These are phyloP conservation scores for Saccharomyces hybrid DNA, from an alignment of 1,139 yeast species.

Conservation along the genomic window DNA sequence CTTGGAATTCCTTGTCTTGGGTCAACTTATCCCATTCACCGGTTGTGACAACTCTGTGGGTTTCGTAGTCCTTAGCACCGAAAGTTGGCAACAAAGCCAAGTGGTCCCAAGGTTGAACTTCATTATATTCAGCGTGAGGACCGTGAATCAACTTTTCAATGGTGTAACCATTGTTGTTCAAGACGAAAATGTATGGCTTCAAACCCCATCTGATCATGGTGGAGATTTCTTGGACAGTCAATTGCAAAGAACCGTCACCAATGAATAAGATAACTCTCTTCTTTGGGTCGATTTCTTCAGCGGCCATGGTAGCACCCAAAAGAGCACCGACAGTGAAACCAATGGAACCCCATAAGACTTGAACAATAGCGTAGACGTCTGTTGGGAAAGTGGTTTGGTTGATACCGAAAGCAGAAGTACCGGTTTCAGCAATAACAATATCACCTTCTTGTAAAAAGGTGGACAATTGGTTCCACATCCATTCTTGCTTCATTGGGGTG, in stretches of 20 bases:
- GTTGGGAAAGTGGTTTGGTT: constrained; percentile 72
- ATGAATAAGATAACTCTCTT: constrained; percentile 74
- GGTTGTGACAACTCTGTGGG: constrained; percentile 49
- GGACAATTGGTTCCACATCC: constrained; percentile 73
- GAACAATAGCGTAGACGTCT: constrained; percentile 69
- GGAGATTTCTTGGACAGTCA: constrained; percentile 81
- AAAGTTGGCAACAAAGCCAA: constrained; percentile 59
- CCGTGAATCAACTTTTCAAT: constrained; percentile 87
- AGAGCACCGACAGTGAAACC: constrained; percentile 84
- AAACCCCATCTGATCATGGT: constrained; percentile 75
- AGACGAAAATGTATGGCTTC: constrained; percentile 72
- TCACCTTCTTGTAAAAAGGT: constrained; percentile 75
- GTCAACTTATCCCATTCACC: constrained; percentile 62
- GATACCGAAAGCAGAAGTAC: constrained; percentile 85
- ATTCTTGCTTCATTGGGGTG: constrained; percentile 57
- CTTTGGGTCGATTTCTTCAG: constrained; percentile 59
- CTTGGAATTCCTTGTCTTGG: constrained; percentile 42
- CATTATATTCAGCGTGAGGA: constrained; percentile 63
- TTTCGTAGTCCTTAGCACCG: constrained; percentile 51
- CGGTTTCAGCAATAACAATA: constrained; percentile 76
- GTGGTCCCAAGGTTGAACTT: constrained; percentile 80
- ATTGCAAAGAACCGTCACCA: constrained; percentile 87
- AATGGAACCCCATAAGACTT: constrained; percentile 86
- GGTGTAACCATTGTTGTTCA: constrained; percentile 84
- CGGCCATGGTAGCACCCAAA: constrained; percentile 79